Evolutionary conservation across 2,329 filamentous ascomycete species (phyloP).

Genomic region (Hypoxylon sp.): DNA sequence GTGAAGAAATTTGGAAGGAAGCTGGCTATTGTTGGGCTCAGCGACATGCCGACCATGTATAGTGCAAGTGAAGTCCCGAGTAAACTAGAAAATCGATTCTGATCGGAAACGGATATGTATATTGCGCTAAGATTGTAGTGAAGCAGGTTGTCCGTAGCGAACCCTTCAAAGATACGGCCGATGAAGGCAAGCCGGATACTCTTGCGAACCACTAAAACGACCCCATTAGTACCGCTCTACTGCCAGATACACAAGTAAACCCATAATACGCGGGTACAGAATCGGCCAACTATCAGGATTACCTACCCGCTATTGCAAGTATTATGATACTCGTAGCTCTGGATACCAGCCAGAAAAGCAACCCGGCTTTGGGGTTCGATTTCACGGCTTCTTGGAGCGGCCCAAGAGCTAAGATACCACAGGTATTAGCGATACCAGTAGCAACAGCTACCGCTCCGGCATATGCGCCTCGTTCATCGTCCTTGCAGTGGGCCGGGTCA

Average conservation of each 20-base stretch:
- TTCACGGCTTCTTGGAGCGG: neutral
- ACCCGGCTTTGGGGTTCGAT: neutral
- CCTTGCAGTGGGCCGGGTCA: neutral
- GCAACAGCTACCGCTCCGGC: neutral
- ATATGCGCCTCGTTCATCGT: neutral
- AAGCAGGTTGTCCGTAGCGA: conserved; percentile 44
- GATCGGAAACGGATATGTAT: conserved; percentile 5
- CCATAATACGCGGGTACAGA: too few species aligned
- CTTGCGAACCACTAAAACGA: neutral
- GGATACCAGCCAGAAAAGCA: neutral
- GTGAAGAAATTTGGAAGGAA: conserved; percentile 27
- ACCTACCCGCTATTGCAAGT: neutral
- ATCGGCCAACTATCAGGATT: neutral
- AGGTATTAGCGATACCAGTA: neutral
- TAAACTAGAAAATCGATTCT: neutral
- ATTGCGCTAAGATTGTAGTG: conserved; percentile 39
- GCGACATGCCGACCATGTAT: neutral
- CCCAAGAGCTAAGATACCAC: neutral
- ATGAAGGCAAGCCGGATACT: conserved; percentile 28
- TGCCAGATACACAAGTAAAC: too few species aligned
- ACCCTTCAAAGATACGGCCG: conserved; percentile 40
- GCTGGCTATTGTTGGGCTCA: conserved; percentile 29
- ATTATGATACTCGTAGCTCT: neutral
- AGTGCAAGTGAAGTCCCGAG: neutral
- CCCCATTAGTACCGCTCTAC: neutral